These are phyloP conservation scores for Mesostigma viride DNA, from an alignment of 139 green algal genomes.

Conservation along the genomic window DNA sequence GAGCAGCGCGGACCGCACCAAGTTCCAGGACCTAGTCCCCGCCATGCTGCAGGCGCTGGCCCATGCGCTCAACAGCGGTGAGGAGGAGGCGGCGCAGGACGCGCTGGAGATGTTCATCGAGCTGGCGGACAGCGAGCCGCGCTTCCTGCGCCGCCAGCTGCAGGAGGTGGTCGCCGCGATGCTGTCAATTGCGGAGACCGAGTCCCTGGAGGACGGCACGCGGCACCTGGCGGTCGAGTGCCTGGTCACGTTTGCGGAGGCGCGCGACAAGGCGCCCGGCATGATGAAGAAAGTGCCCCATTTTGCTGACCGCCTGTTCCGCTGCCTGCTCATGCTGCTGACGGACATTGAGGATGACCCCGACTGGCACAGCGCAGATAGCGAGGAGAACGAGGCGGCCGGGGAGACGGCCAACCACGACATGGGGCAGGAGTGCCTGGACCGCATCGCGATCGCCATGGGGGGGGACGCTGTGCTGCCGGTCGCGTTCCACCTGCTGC, in stretches of 20 bases:
- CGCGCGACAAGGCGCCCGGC: slow-evolving; percentile 73
- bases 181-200: slow-evolving; percentile 48
- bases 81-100: slow-evolving; percentile 62
- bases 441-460: slow-evolving; percentile 78
- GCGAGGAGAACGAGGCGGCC: slow-evolving; percentile 41
- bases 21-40: slow-evolving; percentile 63
- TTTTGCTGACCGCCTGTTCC: slow-evolving; percentile 69
- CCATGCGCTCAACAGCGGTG: slow-evolving; percentile 48
- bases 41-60: slow-evolving; percentile 62
- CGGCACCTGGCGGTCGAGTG: slow-evolving; percentile 80
- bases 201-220: slow-evolving; percentile 46
- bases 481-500: slow-evolving; percentile 59
- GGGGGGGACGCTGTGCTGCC: slow-evolving; percentile 77
- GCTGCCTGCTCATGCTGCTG: slow-evolving; percentile 69
- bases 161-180: slow-evolving; percentile 68
- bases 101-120: slow-evolving; percentile 90
- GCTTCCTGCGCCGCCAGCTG: slow-evolving; percentile 80
- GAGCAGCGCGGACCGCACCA: slow-evolving; percentile 49
- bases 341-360: slow-evolving; percentile 87
- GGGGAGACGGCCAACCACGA: slow-evolving; percentile 26
- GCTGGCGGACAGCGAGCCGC: slow-evolving; percentile 73
- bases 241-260: slow-evolving; percentile 87
- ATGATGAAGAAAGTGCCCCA: slow-evolving; percentile 90
- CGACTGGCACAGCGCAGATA: slow-evolving; percentile 52
- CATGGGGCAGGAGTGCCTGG: slow-evolving; percentile 74